Evolutionary conservation across 2,329 filamentous ascomycete genomes (phyloP).

Genomic region (Trichocomaceae sp.): DNA sequence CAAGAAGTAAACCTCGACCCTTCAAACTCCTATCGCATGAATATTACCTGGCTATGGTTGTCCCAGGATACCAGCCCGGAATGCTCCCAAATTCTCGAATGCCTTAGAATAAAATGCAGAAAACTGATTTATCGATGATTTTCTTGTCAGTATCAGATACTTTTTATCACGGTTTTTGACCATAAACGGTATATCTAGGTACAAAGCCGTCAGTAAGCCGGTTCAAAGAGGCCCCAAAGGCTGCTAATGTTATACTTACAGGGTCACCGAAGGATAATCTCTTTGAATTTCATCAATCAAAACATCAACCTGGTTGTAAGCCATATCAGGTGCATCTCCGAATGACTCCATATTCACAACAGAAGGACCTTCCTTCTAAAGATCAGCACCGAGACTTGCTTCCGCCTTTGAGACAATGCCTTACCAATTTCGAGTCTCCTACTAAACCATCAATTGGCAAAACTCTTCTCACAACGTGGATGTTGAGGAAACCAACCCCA

Average conservation of each 20-base stretch:
- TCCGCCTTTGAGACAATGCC: neutral
- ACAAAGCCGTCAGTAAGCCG: neutral
- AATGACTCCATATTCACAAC: neutral
- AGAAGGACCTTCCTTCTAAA: neutral
- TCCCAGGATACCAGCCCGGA: neutral
- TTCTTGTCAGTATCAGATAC: neutral
- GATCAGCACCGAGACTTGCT: neutral
- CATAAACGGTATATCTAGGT: conserved; percentile 14
- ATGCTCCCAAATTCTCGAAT: neutral
- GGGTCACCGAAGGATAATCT: conserved; percentile 1
- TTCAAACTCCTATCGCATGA: too few species aligned
- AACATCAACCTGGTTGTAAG: neutral
- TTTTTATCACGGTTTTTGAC: conserved; percentile 10
- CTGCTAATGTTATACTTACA: neutral
- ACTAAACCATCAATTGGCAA: neutral
- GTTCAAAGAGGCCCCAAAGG: neutral
- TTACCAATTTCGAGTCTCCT: neutral
- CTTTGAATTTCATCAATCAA: neutral
- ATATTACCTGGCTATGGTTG: too few species aligned
- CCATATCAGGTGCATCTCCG: neutral
- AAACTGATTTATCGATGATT: neutral
- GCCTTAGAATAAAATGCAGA: neutral
- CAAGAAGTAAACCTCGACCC: too few species aligned
- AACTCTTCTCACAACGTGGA: conserved; percentile 5
- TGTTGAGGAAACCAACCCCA: conserved; percentile 10